Evolutionary conservation across 768 basidiomycete genomes (phyloP).

Genomic region (Lentinula lateritia): DNA sequence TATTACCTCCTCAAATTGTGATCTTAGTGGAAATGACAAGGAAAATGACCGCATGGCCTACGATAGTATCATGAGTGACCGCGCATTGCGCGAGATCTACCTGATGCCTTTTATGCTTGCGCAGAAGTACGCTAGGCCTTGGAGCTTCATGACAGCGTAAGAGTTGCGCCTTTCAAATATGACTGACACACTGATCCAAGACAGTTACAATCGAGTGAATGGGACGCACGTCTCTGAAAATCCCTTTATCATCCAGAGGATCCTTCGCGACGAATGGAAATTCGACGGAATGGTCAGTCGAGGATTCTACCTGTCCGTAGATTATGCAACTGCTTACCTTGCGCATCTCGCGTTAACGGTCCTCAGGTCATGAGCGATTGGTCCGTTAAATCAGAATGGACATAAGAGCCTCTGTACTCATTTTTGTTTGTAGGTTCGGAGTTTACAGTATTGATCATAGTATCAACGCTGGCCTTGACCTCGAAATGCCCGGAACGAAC

Average conservation of each 20-base stretch:
- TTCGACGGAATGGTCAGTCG: slow-evolving; percentile 11
- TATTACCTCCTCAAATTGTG: background rate
- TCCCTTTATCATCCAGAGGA: slow-evolving; percentile 46
- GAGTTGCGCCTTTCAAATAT: slow-evolving; percentile 13
- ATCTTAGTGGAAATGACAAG: slow-evolving; percentile 67
- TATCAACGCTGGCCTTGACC: slow-evolving; percentile 73
- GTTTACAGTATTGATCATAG: slow-evolving; percentile 57
- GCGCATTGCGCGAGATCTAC: slow-evolving; percentile 69
- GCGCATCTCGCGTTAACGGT: background rate
- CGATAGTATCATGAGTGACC: slow-evolving; percentile 58
- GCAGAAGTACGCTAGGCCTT: slow-evolving; percentile 54
- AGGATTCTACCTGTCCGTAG: background rate
- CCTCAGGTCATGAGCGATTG: slow-evolving; percentile 74
- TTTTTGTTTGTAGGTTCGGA: slow-evolving; percentile 48
- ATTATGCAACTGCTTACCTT: background rate
- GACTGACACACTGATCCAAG: background rate
- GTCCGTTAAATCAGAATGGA: slow-evolving; percentile 25
- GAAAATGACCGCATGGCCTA: slow-evolving; percentile 71
- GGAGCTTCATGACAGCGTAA: slow-evolving; percentile 66
- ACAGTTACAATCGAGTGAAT: slow-evolving; percentile 66
- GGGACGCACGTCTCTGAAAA: slow-evolving; percentile 71
- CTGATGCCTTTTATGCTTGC: slow-evolving; percentile 73
- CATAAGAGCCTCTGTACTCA: background rate
- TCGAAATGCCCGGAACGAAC: slow-evolving; percentile 75
- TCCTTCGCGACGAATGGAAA: slow-evolving; percentile 25